Conservation (phyloP, 1,284 basidiomycete genomes). For the Rhizoctonia solani region DNA sequence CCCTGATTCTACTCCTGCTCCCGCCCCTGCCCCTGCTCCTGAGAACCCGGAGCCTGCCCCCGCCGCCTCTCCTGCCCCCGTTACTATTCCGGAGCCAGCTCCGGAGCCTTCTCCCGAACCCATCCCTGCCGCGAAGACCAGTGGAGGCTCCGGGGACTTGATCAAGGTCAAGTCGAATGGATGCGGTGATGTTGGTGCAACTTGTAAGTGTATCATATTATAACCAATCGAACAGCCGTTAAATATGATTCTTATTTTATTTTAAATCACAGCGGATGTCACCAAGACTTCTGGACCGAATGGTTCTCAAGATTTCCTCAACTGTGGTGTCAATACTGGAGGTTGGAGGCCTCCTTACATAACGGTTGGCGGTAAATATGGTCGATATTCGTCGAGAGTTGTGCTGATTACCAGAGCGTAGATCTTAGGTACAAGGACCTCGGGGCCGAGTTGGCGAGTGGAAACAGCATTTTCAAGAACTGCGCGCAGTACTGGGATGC, state of each 20-base stretch:
- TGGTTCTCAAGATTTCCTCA: conserved; percentile 74
- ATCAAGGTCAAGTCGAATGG: conserved; percentile 41
- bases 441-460: conserved; percentile 53
- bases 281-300: conserved; percentile 66
- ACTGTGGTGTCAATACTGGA: conserved; percentile 65
- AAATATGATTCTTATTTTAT: conserved; percentile 3
- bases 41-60: not conserved
- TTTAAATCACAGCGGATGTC: conserved; percentile 50
- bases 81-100: too few species aligned
- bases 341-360: conserved; percentile 67
- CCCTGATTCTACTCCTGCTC: too few species aligned
- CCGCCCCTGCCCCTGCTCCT: not conserved
- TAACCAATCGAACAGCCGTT: not conserved
- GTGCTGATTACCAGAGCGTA: not conserved
- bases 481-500: conserved; percentile 60
- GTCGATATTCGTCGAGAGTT: not conserved
- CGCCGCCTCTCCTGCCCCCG: not conserved
- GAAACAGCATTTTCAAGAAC: conserved; percentile 62
- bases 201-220: conserved; percentile 48
- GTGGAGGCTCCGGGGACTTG: not conserved
- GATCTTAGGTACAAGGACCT: conserved; percentile 57
- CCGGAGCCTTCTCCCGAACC: not conserved
- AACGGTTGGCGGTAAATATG: conserved; percentile 45
- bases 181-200: conserved; percentile 54
- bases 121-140: not conserved